Evolutionary conservation across 192 early-diverging fungal genomes (phyloP).

Genomic region (Thamnidium elegans): DNA sequence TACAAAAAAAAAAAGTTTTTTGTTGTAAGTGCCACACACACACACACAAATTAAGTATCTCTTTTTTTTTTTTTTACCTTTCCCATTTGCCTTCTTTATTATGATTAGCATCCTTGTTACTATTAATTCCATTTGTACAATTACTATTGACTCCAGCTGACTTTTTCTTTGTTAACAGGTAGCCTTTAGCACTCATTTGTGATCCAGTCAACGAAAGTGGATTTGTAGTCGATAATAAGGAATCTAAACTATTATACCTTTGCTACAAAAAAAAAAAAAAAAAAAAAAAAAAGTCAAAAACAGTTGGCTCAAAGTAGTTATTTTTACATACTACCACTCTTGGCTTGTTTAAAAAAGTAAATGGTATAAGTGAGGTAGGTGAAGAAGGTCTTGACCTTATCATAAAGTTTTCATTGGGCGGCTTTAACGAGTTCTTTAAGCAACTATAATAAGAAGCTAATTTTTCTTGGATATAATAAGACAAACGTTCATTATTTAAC

Average conservation of each 20-base stretch:
- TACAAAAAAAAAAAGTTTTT: background rate
- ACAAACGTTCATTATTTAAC: slow-evolving; percentile 15
- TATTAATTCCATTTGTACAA: background rate
- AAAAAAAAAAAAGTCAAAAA: background rate
- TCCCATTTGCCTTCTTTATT: slow-evolving; percentile 12
- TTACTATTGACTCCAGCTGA: slow-evolving; percentile 2
- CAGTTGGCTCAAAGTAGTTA: background rate
- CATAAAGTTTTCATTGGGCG: background rate
- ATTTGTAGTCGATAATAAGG: slow-evolving; percentile 2
- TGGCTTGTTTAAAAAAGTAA: slow-evolving; percentile 25
- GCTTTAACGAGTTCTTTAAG: background rate
- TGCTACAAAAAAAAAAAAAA: slow-evolving; percentile 7
- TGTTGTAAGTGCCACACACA: background rate
- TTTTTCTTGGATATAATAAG: slow-evolving; percentile 28
- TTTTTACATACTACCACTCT: slow-evolving; percentile 21
- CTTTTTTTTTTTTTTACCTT: background rate
- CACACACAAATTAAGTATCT: background rate
- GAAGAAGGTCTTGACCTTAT: slow-evolving; percentile 19
- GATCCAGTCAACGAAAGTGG: background rate
- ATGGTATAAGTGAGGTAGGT: slow-evolving; percentile 17
- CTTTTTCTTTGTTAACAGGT: slow-evolving; percentile 16
- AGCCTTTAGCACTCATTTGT: slow-evolving; percentile 11
- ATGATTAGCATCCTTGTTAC: slow-evolving; percentile 7
- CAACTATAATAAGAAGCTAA: slow-evolving; percentile 12
- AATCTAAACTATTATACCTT: slow-evolving; percentile 24